These are phyloP conservation scores for Porcisia deanei DNA, from an alignment of 208 protist species.

Conservation along the genomic window DNA sequence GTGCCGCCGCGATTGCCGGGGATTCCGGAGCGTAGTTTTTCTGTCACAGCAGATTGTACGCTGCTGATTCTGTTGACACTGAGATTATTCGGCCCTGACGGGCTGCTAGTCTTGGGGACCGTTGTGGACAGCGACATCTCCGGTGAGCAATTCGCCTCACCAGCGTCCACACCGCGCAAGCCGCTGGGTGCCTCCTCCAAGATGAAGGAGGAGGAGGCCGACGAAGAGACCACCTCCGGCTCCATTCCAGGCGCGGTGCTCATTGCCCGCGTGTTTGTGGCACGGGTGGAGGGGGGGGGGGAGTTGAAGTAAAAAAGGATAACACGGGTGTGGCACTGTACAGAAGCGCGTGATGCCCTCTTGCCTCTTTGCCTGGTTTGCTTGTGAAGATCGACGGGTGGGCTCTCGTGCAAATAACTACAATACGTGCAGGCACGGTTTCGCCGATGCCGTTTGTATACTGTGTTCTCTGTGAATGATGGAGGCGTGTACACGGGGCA, in stretches of 20 bases:
- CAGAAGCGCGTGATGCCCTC: neutral
- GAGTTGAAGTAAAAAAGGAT: neutral
- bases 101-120: neutral
- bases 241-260: slow-evolving; percentile 13
- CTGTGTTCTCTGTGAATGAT: neutral
- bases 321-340: neutral
- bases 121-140: slow-evolving; percentile 11
- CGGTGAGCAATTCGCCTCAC: slow-evolving; percentile 1
- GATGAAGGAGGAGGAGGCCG: slow-evolving; percentile 26
- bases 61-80: slow-evolving; percentile 29
- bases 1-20: slow-evolving; percentile 1
- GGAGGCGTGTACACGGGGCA: neutral
- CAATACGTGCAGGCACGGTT: neutral
- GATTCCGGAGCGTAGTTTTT: slow-evolving; percentile 16
- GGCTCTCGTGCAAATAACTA: neutral
- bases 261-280: neutral
- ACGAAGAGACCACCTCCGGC: slow-evolving; percentile 27
- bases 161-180: slow-evolving; percentile 3
- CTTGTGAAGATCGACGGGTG: neutral
- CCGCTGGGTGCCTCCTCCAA: slow-evolving; percentile 18
- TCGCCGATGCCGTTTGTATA: neutral
- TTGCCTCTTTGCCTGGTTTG: neutral
- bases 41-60: neutral
- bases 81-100: slow-evolving; percentile 17
- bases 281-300: neutral